Base-by-base conservation (phyloP, 768 basidiomycete species). In the Kwoniella pini region DNA sequence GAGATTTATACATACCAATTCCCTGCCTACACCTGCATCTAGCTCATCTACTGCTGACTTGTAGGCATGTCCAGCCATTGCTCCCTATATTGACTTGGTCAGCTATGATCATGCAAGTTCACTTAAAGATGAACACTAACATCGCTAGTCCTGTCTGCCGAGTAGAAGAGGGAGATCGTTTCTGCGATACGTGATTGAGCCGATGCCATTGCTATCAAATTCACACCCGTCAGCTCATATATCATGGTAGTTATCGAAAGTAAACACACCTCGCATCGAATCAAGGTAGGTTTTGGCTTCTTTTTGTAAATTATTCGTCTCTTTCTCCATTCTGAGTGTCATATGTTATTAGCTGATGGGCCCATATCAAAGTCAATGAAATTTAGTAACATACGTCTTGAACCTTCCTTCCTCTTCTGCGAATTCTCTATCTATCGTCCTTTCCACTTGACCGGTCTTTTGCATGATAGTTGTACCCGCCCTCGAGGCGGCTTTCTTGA, bases 401-500 rank as follows among this genome's bases (percentile, higher is more conserved):
- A 86, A 97, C 76, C 93, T 90, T 48, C 87, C 85, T 77, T 96
- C 91, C 79, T 96, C 94, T 59, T 93, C 88, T 13, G 87, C 83
- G 72, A 96, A 98, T 73, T 98, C 93, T 50, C 90, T 82, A 79
- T 98, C 95, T 24, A 96, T 85, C 0, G 95, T 98, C 27, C 93
- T 84, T 77, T 98, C 95, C 61, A 98, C 91, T 80, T 97, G 94
- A 57, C 95, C 95, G 1, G 94, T 95, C 85, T 97, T 97, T 83
- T 97, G 94, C 77, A 95, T 84, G 70, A 98, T 87, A 68, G 90
- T 93, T 13, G 94, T 97, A 52, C 91, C 91, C 26, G 90, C 89
- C 66, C 94, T 84, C 80, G 90, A 92, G 51, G 95, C 83, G 3
- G 90, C 87, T 82, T 96, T 96, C 83, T 95, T 95, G 82, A 96